phyloP scores from a whole-genome alignment of 495 filamentous ascomycete genomes.

The Penicillium paradoxum region DNA sequence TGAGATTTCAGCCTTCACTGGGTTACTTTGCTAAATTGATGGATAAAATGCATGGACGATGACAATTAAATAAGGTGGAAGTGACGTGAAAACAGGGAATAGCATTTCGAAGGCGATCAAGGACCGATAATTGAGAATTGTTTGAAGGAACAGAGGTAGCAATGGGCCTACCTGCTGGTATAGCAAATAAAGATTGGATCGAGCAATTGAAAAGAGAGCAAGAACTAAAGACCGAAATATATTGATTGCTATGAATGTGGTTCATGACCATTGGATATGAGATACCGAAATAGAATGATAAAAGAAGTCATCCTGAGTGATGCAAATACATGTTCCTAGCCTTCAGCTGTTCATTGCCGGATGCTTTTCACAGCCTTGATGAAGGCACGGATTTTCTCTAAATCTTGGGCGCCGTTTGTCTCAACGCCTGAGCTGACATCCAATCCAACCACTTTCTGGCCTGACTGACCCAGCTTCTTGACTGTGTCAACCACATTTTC shows the following conservation, averaged over 20 bases:
- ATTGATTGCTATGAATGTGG: neutral
- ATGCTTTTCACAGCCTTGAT: constrained; percentile 62
- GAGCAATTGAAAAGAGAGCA: neutral
- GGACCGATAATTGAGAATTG: neutral
- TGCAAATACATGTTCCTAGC: neutral
- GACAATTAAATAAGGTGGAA: no score
- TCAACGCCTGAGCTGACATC: constrained; percentile 96
- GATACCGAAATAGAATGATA: neutral
- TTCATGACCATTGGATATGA: neutral
- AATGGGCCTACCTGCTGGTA: neutral
- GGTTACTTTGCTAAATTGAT: no score
- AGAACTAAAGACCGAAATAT: neutral
- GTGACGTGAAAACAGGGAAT: no score
- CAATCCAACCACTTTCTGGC: constrained; percentile 65
- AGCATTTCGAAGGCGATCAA: neutral
- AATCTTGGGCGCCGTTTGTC: constrained; percentile 70
- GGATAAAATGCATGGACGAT: no score
- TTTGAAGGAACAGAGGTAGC: neutral
- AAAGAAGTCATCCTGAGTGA: neutral
- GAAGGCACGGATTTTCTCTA: constrained; percentile 79
- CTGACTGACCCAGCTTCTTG: constrained; percentile 48
- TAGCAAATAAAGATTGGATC: neutral
- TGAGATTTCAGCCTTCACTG: no score
- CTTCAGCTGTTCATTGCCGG: constrained; percentile 20
- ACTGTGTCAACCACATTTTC: constrained; percentile 67